Conservation (phyloP, 176 grass and related monocot species). For the Cocos nucifera region DNA sequence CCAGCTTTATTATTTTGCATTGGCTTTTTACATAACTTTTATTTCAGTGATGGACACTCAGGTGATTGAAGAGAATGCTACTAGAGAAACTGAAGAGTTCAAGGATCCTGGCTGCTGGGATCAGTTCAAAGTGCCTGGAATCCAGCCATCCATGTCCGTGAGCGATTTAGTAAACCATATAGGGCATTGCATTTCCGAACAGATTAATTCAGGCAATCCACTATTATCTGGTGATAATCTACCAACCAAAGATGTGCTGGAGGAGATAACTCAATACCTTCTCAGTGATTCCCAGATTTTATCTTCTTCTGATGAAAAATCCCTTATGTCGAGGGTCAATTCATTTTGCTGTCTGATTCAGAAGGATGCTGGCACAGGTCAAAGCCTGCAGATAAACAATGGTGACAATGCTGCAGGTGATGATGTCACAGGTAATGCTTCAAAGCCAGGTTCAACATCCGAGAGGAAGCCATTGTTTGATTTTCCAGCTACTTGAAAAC, state of each 20-base stretch:
- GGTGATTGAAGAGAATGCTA: neutral
- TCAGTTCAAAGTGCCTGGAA: slow-evolving; percentile 45
- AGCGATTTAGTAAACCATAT: slow-evolving; percentile 53
- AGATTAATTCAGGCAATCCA: slow-evolving; percentile 19
- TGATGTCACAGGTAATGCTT: slow-evolving; percentile 48
- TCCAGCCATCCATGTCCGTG: slow-evolving; percentile 47
- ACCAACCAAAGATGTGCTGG: slow-evolving; percentile 31
- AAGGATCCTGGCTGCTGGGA: slow-evolving; percentile 23
- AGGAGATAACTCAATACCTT: slow-evolving; percentile 50
- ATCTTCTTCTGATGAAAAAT: slow-evolving; percentile 36
- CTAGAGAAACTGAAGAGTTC: slow-evolving; percentile 18
- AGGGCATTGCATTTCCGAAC: slow-evolving; percentile 29
- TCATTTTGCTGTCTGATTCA: slow-evolving; percentile 46
- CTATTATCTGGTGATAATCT: slow-evolving; percentile 13
- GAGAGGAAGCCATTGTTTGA: too few relatives aligned
- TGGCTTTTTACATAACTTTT: too few relatives aligned
- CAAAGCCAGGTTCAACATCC: neutral
- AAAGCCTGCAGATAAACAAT: slow-evolving; percentile 9
- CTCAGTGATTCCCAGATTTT: slow-evolving; percentile 41
- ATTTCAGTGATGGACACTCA: too few relatives aligned
- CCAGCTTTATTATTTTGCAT: too few relatives aligned
- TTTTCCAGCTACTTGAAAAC: slow-evolving; percentile 18
- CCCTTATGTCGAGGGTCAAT: slow-evolving; percentile 40
- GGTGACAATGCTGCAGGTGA: slow-evolving; percentile 5
- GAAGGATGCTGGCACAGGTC: slow-evolving; percentile 13